Evolutionary conservation across 805 yeast species (phyloP).

Genomic region (Kluyveromyces wickerhamii): DNA sequence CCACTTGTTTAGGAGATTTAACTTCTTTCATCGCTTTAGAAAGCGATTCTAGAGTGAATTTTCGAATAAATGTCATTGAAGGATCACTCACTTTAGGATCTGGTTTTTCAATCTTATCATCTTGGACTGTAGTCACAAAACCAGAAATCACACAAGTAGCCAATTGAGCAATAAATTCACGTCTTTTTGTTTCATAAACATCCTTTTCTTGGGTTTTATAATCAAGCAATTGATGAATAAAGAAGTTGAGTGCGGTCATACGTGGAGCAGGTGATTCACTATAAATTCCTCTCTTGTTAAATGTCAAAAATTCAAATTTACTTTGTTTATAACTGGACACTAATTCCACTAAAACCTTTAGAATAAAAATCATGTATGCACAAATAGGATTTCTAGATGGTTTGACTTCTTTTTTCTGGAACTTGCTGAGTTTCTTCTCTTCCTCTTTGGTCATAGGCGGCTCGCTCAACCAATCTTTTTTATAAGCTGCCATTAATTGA

Average conservation of each 20-base stretch:
- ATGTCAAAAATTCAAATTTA: conserved; percentile 75
- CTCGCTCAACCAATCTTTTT: conserved; percentile 36
- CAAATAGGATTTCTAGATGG: conserved; percentile 48
- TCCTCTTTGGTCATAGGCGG: conserved; percentile 25
- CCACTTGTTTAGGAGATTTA: conserved; percentile 18
- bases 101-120: conserved; percentile 31
- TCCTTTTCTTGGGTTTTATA: conserved; percentile 35
- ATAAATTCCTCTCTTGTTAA: conserved; percentile 46
- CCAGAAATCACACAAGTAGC: conserved; percentile 56
- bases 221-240: conserved; percentile 66
- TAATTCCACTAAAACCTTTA: conserved; percentile 62
- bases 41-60: conserved; percentile 62
- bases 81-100: conserved; percentile 51
- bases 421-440: conserved; percentile 19
- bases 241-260: conserved; percentile 66
- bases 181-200: conserved; percentile 37
- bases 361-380: conserved; percentile 57
- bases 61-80: conserved; percentile 65
- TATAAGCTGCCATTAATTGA: conserved; percentile 50
- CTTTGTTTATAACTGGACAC: conserved; percentile 72
- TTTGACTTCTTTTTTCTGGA: conserved; percentile 22
- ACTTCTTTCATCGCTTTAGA: conserved; percentile 54
- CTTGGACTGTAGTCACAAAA: conserved; percentile 52
- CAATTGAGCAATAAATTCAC: conserved; percentile 48
- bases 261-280: conserved; percentile 53